These are phyloP conservation scores for Botrytis deweyae DNA, from an alignment of 2,329 filamentous ascomycete species.

Conservation along the genomic window DNA sequence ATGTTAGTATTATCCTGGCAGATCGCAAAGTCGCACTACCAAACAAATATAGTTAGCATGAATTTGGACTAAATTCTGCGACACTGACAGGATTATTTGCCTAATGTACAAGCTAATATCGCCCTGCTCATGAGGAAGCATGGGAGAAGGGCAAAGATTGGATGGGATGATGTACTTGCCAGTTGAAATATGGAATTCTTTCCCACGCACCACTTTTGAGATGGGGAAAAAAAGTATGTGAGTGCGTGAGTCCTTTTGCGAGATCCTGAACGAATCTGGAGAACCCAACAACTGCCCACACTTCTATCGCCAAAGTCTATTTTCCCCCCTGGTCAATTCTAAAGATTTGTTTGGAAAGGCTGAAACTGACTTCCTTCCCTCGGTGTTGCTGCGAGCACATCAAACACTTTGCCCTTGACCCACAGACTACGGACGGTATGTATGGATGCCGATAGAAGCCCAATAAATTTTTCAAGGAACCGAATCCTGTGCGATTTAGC, in stretches of 20 bases:
- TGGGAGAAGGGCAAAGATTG: neutral
- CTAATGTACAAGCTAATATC: neutral
- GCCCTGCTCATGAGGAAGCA: neutral
- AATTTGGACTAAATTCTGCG: constrained; percentile 9
- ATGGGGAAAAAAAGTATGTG: neutral
- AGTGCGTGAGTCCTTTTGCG: neutral
- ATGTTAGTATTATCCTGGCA: constrained; percentile 13
- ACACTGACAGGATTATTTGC: constrained; percentile 5
- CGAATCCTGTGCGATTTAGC: constrained; percentile 5
- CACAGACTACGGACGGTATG: constrained; percentile 13
- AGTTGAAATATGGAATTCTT: constrained; percentile 2
- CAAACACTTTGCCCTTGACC: constrained; percentile 16
- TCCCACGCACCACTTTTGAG: neutral
- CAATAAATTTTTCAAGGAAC: constrained; percentile 11
- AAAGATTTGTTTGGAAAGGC: constrained; percentile 8
- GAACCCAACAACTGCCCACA: constrained; percentile 16
- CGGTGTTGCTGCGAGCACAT: constrained; percentile 6
- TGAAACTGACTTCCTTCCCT: constrained; percentile 17
- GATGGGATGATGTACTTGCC: constrained; percentile 5
- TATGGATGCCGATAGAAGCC: constrained; percentile 6
- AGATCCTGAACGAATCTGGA: constrained; percentile 9
- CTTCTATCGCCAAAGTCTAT: constrained; percentile 6
- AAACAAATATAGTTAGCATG: constrained; percentile 30
- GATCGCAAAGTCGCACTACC: constrained; percentile 24
- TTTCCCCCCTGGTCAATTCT: neutral